Evolutionary conservation across 257 asterid species (phyloP), one percentile per base, ranked within the genome.

Genomic region (Solanum paucissectum): DNA sequence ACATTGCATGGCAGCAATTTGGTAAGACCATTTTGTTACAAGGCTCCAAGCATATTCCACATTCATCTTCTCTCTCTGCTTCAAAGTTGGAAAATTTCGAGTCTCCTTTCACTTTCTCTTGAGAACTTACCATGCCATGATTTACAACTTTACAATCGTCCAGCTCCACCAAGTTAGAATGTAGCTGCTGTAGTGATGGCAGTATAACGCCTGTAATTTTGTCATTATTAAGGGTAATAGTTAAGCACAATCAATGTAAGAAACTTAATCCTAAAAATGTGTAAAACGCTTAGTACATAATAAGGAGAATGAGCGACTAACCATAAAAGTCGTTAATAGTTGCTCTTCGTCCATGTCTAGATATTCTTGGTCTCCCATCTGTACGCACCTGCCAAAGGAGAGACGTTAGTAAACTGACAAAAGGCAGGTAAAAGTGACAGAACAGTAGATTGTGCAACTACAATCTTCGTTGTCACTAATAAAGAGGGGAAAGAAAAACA

Each of bases 1-100:
- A 97, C 98, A 97, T 95, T 12, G 98, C 94, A 36, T 95, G 98
- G 89, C 98, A 97, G 92, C 99, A 97, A 89, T 90, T 95, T 27
- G 99, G 98, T 90, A 91, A 75, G 60, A 94, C 98, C 95, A 97
- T 94, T 92, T 94, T 95, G 90, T 98, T 93, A 93, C 98, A 93
- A 11, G 95, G 91, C 92, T 94, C 98, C 87, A 97, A 92, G 92
- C 99, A 97, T 91, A 95, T 95, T 33, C 97, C 97, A 23, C 96
- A 94, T 87, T 94, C 97, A 20, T 92, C 93, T 27, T 95, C 95
- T 89, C 93, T 90, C 55, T 90, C 95, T 6, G 93, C 88, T 76
- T 93, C 96, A 25, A 89, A 49, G 88, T 88, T 90, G 32, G 86
- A 32, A 34, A 87, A 62, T 46, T 85, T 84, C 36, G 82, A 79